Conservation (phyloP, 1,284 basidiomycete species). For the Cutaneotrichosporon cavernicola region DNA sequence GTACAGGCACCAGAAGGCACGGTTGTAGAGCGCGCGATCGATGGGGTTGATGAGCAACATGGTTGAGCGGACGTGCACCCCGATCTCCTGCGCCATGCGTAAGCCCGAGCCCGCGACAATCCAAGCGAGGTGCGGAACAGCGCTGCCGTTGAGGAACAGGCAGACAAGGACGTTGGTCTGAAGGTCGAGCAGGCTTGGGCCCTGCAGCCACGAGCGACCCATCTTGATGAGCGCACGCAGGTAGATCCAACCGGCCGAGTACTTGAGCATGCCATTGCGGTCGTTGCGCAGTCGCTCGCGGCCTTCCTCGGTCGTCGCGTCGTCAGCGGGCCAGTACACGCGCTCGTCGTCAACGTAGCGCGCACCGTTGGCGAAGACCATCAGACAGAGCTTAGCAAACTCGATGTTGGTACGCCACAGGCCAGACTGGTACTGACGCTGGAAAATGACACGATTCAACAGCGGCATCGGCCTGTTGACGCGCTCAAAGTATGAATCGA, state of each 20-base stretch:
- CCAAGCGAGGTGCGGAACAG: conserved; percentile 70
- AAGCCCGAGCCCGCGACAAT: conserved; percentile 68
- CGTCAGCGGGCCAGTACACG: conserved; percentile 56
- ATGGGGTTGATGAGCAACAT: conserved; percentile 41
- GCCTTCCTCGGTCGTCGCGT: conserved; percentile 46
- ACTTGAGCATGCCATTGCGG: conserved; percentile 46
- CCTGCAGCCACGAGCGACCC: conserved; percentile 58
- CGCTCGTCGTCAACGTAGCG: conserved; percentile 66
- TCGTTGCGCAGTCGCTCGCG: conserved; percentile 41
- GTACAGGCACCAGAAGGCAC: conserved; percentile 70
- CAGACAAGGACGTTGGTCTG: conserved; percentile 60
- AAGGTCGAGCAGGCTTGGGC: conserved; percentile 69
- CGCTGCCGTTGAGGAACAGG: conserved; percentile 59
- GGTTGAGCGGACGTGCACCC: conserved; percentile 49
- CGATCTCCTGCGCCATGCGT: conserved; percentile 59
- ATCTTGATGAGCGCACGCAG: conserved; percentile 65
- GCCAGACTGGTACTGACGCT: conserved; percentile 61
- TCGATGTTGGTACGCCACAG: conserved; percentile 62
- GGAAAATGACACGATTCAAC: conserved; percentile 75
- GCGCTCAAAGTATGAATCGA: conserved; percentile 67
- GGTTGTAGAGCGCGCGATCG: conserved; percentile 69
- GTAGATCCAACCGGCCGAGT: conserved; percentile 72
- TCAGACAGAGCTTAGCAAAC: conserved; percentile 68
- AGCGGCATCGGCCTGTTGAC: conserved; percentile 67
- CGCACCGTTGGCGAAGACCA: conserved; percentile 72